Evolutionary conservation across 2,329 filamentous ascomycete genomes (phyloP).

Genomic region (Xylariomycetidae sp.): DNA sequence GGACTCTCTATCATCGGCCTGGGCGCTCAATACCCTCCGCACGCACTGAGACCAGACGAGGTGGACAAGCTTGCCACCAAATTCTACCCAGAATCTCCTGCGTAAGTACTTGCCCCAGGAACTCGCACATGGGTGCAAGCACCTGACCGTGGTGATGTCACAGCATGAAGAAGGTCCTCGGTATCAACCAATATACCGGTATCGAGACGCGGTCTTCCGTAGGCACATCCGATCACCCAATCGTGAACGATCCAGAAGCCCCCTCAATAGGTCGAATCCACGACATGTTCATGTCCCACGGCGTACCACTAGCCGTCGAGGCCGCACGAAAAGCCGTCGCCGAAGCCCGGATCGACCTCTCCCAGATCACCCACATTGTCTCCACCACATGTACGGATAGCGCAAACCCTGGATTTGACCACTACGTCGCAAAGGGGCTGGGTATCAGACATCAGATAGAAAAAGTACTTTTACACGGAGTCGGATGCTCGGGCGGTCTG

Average conservation of each 20-base stretch:
- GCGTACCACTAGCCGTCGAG: conserved; percentile 51
- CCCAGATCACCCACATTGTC: conserved; percentile 61
- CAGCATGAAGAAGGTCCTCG: conserved; percentile 59
- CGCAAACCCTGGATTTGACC: conserved; percentile 65
- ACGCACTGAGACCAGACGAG: conserved; percentile 44
- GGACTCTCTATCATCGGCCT: conserved; percentile 58
- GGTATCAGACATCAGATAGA: conserved; percentile 56
- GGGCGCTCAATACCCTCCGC: conserved; percentile 56
- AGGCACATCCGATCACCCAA: conserved; percentile 54
- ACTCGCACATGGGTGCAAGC: neutral
- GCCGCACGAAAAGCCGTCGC: conserved; percentile 52
- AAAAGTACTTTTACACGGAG: conserved; percentile 60
- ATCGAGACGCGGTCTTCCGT: conserved; percentile 61
- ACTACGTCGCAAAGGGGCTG: conserved; percentile 56
- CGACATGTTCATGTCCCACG: conserved; percentile 50
- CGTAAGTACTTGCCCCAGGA: conserved; percentile 42
- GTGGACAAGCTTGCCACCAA: conserved; percentile 49
- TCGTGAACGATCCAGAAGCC: conserved; percentile 50
- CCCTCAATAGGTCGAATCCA: conserved; percentile 55
- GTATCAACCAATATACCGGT: conserved; percentile 61
- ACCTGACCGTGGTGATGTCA: conserved; percentile 3
- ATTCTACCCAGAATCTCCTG: conserved; percentile 55
- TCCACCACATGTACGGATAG: conserved; percentile 66
- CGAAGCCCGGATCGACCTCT: conserved; percentile 46
- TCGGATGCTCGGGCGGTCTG: conserved; percentile 62